These are phyloP conservation scores for Naganishia randhawae DNA, from an alignment of 768 basidiomycete species.

Conservation along the genomic window DNA sequence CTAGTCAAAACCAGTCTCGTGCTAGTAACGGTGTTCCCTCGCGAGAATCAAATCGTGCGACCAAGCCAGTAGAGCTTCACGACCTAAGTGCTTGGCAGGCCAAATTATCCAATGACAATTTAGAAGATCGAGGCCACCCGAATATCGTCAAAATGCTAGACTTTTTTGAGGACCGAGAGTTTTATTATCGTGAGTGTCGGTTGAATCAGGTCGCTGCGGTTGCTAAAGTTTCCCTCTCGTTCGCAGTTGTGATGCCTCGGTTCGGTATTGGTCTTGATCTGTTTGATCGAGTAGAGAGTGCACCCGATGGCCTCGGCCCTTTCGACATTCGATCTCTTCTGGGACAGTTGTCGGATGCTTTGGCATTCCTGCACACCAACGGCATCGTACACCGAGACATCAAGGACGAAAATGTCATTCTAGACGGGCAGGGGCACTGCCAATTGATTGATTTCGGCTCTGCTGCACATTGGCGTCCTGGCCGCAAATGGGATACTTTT, in stretches of 20 bases:
- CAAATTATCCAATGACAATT: constrained; percentile 12
- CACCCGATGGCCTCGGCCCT: constrained; percentile 77
- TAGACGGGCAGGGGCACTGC: constrained; percentile 67
- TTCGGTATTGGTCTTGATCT: constrained; percentile 67
- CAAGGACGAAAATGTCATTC: constrained; percentile 82
- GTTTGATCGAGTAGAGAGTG: constrained; percentile 89
- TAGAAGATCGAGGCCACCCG: constrained; percentile 67
- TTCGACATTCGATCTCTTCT: constrained; percentile 73
- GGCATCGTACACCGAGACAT: constrained; percentile 97
- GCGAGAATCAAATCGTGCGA: not conserved
- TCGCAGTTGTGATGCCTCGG: constrained; percentile 65
- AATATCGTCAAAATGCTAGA: constrained; percentile 91
- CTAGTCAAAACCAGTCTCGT: not conserved
- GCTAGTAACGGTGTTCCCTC: not conserved
- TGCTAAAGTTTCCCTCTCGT: too few relatives aligned
- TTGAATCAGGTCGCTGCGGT: too few relatives aligned
- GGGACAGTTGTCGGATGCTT: constrained; percentile 88
- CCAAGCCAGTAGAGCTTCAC: not conserved
- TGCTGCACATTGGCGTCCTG: constrained; percentile 54
- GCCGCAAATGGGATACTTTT: constrained; percentile 54
- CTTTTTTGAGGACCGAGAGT: constrained; percentile 94
- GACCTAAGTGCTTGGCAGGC: constrained; percentile 39
- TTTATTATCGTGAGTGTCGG: constrained; percentile 67
- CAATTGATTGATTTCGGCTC: constrained; percentile 97
- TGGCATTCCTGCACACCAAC: constrained; percentile 79